phyloP scores from a whole-genome alignment of 495 filamentous ascomycete genomes.

The Daldinia grandis region DNA sequence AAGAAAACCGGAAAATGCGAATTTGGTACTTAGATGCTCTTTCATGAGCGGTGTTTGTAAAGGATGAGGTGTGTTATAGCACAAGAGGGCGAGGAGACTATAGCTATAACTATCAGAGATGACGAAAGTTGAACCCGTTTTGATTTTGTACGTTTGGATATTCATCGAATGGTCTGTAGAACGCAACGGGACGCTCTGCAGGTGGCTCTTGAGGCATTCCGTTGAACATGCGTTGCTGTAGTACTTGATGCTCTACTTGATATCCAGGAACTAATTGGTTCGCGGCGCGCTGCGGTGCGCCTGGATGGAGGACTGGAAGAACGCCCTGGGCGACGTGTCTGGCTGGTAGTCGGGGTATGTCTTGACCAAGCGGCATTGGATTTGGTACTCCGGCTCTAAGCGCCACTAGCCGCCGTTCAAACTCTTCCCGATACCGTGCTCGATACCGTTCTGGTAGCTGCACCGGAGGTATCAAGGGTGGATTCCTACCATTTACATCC shows the following conservation, averaged over 20 bases:
- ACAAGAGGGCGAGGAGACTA: background rate
- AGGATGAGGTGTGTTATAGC: background rate
- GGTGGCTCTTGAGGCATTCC: background rate
- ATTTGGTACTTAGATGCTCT: background rate
- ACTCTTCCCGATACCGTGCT: no score
- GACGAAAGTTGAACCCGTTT: background rate
- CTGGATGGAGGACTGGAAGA: background rate
- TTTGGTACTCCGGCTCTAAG: background rate
- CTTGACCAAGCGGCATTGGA: background rate
- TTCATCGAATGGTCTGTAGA: background rate
- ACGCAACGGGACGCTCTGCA: background rate
- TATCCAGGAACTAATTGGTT: background rate
- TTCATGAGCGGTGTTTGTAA: background rate
- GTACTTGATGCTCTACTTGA: background rate
- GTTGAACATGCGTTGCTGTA: background rate
- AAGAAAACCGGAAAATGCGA: background rate
- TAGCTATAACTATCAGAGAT: background rate
- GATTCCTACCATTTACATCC: no score
- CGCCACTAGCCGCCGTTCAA: background rate
- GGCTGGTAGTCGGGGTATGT: background rate
- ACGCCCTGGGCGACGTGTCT: background rate
- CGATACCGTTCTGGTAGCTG: no score
- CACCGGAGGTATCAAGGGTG: no score
- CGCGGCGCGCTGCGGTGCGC: background rate
- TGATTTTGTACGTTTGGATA: background rate